Base-by-base conservation (phyloP, 108 stramenopile genomes). In the Parmales sp. region DNA sequence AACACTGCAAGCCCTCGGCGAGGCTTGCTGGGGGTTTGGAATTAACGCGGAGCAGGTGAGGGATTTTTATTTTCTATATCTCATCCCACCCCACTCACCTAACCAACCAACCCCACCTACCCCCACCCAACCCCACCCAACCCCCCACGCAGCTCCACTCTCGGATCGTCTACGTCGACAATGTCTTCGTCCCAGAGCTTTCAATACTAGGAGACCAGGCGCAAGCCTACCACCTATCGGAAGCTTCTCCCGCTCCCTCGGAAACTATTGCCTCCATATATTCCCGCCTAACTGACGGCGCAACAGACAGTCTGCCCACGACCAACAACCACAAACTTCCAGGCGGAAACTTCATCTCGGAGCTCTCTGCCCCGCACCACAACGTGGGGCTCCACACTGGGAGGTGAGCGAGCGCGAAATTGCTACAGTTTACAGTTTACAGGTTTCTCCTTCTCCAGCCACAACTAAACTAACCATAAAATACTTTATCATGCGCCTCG, bases 321-420 rank as follows among this genome's bases (percentile, higher is more conserved):
- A 60, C 28, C 54, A 63, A 37, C 85, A 13, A 71, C 80, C 16
- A 73, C 75, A 11, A 54, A 65, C 39, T 78, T 70, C 39, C 68
- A 82, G 39, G 81, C 78, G 4, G n/a, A n/a, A n/a, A n/a, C n/a
- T 88, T 85, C 7, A 73, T 77, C 60, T 72, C 77, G 66, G 85
- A 79, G 66, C 68, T 93, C 63, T 86, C 86, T 71, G 78, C 80
- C 6, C 86, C 88, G 0, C 79, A 93, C 78, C 92, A 93, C 76
- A 66, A 50, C 49, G 75, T 90, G 3, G 92, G 92, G 18, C 83
- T 86, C 51, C 73, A 89, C 1, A 87, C 20, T 78, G 81, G 28
- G 89, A 93, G 74, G 88, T 88, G 75, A 87, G 88, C 4, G 86
- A n/a, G n/a, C n/a, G n/a, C n/a, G n/a, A n/a, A n/a, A n/a, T n/a